Conservation (phyloP, 2,329 filamentous ascomycete species). For the Coniochaeta hoffmannii region DNA sequence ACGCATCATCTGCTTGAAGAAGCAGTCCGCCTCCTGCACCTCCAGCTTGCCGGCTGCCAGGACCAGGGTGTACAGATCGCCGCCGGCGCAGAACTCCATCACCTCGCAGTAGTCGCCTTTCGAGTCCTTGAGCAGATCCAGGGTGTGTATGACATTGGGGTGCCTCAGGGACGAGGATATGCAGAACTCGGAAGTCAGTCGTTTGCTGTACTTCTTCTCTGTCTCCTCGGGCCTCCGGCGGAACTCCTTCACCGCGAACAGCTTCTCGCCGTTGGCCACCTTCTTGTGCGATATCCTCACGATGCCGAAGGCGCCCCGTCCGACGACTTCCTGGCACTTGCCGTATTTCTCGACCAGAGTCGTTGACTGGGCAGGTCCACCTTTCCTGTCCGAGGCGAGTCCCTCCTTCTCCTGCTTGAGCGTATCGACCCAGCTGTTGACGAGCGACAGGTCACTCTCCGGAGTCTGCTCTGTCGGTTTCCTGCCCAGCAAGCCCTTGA, state of each 20-base stretch:
- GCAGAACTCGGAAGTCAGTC: constrained; percentile 94
- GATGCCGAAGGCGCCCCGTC: constrained; percentile 92
- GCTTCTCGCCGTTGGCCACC: constrained; percentile 78
- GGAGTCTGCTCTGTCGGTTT: constrained; percentile 68
- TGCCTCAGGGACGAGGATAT: constrained; percentile 95
- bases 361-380: constrained; percentile 63
- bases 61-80: constrained; percentile 90
- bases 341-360: constrained; percentile 95
- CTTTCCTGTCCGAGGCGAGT: constrained; percentile 68
- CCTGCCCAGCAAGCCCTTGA: constrained; percentile 78
- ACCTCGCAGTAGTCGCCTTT: constrained; percentile 98
- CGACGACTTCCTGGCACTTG: constrained; percentile 95
- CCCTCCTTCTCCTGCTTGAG: constrained; percentile 80
- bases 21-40: constrained; percentile 89
- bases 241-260: constrained; percentile 98
- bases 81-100: constrained; percentile 98
- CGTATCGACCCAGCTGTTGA: constrained; percentile 94
- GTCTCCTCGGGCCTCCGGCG: constrained; percentile 89
- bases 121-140: constrained; percentile 89
- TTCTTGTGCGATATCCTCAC: constrained; percentile 97
- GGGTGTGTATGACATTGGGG: constrained; percentile 95
- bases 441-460: constrained; percentile 81
- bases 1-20: constrained; percentile 98
- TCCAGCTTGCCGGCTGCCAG: constrained; percentile 87
- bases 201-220: constrained; percentile 95